Conservation (phyloP, 495 filamentous ascomycete species). For the Penicillium parvum region DNA sequence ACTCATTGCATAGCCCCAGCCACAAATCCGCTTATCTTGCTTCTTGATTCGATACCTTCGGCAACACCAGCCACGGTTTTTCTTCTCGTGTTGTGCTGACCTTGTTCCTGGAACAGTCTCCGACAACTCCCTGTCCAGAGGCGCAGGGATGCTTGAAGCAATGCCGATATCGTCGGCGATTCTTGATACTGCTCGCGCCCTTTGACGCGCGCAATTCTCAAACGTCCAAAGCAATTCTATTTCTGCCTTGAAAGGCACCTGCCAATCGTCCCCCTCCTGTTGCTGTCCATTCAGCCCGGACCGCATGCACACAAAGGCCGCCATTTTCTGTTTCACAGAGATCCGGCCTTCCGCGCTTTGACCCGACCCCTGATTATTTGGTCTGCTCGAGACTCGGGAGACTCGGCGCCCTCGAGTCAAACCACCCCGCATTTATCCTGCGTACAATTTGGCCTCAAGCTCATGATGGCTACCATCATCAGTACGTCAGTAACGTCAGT, state of each 20-base stretch:
- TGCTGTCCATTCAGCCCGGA: slow-evolving; percentile 3
- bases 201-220: slow-evolving; percentile 1
- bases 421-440: too few relatives aligned
- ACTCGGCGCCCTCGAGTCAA: too few relatives aligned
- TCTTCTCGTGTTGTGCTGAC: slow-evolving; percentile 4
- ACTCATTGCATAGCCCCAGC: slow-evolving; percentile 21
- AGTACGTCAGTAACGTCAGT: too few relatives aligned
- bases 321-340: not conserved
- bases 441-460: too few relatives aligned
- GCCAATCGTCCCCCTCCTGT: not conserved
- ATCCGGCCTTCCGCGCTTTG: too few relatives aligned
- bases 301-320: not conserved
- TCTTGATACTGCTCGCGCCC: not conserved
- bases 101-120: slow-evolving; percentile 4
- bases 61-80: slow-evolving; percentile 22
- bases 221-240: not conserved
- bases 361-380: too few relatives aligned
- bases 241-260: slow-evolving; percentile 6
- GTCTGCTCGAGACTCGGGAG: too few relatives aligned
- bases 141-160: not conserved
- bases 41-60: slow-evolving; percentile 16
- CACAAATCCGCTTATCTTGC: slow-evolving; percentile 11
- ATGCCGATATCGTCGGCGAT: not conserved
- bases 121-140: not conserved
- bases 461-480: too few relatives aligned